phyloP scores from a whole-genome alignment of 148 eudicot species.

The Camellia granthamiana region DNA sequence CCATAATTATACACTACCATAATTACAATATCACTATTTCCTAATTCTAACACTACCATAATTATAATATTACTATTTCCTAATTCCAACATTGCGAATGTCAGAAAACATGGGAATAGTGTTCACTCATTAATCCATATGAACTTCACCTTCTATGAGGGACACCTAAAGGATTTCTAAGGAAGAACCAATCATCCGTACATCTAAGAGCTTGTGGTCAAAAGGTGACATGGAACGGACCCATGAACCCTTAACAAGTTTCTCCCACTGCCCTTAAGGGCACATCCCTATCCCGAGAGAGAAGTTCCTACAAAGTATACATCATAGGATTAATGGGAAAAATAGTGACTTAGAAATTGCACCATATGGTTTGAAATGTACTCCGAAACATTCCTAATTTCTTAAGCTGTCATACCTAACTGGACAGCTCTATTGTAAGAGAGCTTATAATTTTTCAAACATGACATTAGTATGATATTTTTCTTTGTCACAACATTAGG shows the following conservation, averaged over 20 bases:
- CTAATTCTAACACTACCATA: too few species aligned
- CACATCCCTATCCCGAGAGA: slow-evolving; percentile 91
- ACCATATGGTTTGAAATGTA: background rate
- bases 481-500: background rate
- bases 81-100: too few species aligned
- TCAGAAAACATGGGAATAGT: background rate
- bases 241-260: slow-evolving; percentile 66
- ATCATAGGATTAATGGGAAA: background rate
- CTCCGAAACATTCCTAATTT: background rate
- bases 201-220: slow-evolving; percentile 75
- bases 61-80: too few species aligned
- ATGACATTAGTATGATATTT: background rate
- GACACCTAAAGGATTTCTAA: slow-evolving; percentile 48
- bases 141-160: slow-evolving; percentile 61
- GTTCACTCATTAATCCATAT: background rate
- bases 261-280: slow-evolving; percentile 75
- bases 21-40: too few species aligned
- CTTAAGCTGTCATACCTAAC: background rate
- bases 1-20: too few species aligned
- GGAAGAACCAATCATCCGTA: slow-evolving; percentile 52
- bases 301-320: slow-evolving; percentile 50
- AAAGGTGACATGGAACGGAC: slow-evolving; percentile 81
- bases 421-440: background rate
- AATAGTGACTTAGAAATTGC: background rate
- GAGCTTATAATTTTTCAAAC: background rate